Percentiles rank a stretch among this genome's conserved stretches.
These are phyloP conservation scores for Bipolaris sorokiniana DNA, from an alignment of 2,329 filamentous ascomycete genomes.

Conservation along the genomic window DNA sequence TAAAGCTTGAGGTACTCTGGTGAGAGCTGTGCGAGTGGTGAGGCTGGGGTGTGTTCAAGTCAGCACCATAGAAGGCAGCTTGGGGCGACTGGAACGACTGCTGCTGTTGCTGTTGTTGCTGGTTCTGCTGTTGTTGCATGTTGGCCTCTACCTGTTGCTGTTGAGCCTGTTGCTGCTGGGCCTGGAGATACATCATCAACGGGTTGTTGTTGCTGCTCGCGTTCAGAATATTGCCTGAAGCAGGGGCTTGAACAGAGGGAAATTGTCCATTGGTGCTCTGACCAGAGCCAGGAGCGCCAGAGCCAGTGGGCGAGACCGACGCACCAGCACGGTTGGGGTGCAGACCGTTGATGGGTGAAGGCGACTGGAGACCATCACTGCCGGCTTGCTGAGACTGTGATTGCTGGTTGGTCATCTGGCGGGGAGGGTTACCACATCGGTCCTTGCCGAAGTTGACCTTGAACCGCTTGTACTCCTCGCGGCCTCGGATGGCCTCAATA, in stretches of 20 bases:
- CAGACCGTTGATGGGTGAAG: conserved; percentile 64
- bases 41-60: conserved; percentile 67
- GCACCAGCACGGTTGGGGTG: conserved; percentile 61
- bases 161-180: conserved; percentile 57
- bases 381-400: conserved; percentile 70
- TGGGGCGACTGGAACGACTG: conserved; percentile 76
- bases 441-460: conserved; percentile 99
- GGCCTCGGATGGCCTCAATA: conserved; percentile 91
- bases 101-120: conserved; percentile 35
- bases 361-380: conserved; percentile 63
- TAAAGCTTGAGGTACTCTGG: conserved; percentile 60
- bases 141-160: conserved; percentile 52
- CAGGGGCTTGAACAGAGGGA: conserved; percentile 66
- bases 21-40: conserved; percentile 65
- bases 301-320: conserved; percentile 66
- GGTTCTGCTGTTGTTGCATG: conserved; percentile 38
- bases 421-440: conserved; percentile 92
- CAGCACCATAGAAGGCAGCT: conserved; percentile 74
- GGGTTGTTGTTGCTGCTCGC: conserved; percentile 81
- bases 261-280: conserved; percentile 62
- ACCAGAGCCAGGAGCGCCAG: conserved; percentile 62
- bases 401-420: conserved; percentile 72
- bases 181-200: conserved; percentile 89
- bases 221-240: conserved; percentile 77
- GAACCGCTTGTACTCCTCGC: conserved; percentile 97